Evolutionary conservation across 306 rosid species (phyloP), one percentile per base, ranked within the genome.

Genomic region (Lathyrus sativus): DNA sequence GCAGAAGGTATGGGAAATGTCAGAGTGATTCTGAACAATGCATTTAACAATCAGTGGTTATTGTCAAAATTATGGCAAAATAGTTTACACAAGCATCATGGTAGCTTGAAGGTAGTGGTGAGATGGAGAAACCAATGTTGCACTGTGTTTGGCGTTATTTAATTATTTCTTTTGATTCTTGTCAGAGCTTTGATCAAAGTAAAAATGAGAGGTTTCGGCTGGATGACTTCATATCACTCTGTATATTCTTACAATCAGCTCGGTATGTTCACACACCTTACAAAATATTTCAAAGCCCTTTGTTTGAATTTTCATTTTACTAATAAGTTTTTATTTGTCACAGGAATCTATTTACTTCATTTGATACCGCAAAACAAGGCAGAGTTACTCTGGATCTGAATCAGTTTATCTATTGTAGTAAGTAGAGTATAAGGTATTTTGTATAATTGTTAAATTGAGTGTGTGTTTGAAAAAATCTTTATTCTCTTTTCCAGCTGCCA

Each of bases 131-230:
- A 62, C 44, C 19, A 9, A 13, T 61, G 38, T 8, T 33, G 70
- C 48, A 39, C 11, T 38, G 67, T 48, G 54, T 15, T 68, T 55
- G 22, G 45, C 76, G 46, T 12, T 39, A 8, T 39, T 67, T 39
- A 48, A 11, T 68, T 42, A 35, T 51, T 62, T 85, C 51, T 73
- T 58, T 72, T 13, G 43, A 59, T 83, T 71, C 56, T 76, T 78
- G 84, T 76, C 87, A 91, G 96, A 91, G 96, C 76, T 91, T 91
- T 78, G 96, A 92, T 86, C 87, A 84, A 76, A 92, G 74, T 82
- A 89, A 87, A 85, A 92, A 81, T 65, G 90, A 91, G 59, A 84
- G 75, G 73, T 85, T 92, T 78, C 82, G 74, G 72, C 85, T 92
- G 74, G 92, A 86, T 74, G 88, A 84, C 84, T 85, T 92, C 82